Base-by-base conservation (phyloP, 2,329 filamentous ascomycete species). In the Sporothrix schenckii region DNA sequence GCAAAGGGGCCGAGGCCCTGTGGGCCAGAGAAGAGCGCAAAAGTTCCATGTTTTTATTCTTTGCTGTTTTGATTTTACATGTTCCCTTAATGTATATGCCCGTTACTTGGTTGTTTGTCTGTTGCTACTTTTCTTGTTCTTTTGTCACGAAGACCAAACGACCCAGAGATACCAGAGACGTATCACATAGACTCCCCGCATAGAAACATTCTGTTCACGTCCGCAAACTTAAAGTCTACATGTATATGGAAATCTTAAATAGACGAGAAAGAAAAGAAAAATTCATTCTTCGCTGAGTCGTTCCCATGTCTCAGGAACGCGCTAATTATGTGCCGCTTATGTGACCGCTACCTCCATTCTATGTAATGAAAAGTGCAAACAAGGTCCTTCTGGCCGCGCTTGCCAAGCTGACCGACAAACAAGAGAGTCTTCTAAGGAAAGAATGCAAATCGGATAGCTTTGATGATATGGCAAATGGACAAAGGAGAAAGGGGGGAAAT, bases 251-350 rank as follows among this genome's bases (percentile, higher is more conserved):
- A n/a, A n/a, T n/a, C n/a, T n/a, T n/a, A n/a, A n/a, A n/a, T n/a
- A n/a, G n/a, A n/a, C n/a, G n/a, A n/a, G n/a, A n/a, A n/a, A 60
- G 9, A 21, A 39, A 52, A 39, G 34, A 10, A 34, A 61, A 63
- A 61, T 69, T 19, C 53, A 58, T 69, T 71, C 61, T 63, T 70
- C 24, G 54, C 68, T 47, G 39, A 21, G n/a, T 65, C 41, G 58
- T 44, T 30, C 63, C 63, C 41, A 41, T 65, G n/a, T 60, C 39
- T 34, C 34, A 16, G 47, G 61, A 54, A 60, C 56, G n/a, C 44
- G 47, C 70, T 60, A 19, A 56, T 52, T 60, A 52, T 69, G 24
- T 69, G 54, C 56, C 56, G 56, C 56, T 61, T 44, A 49, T 44
- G 34, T 53, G 34, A 34, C 50, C 65, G 30, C 50, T 47, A 6